Conservation (phyloP, 2,329 filamentous ascomycete genomes). For the Cordyceps farinosa region DNA sequence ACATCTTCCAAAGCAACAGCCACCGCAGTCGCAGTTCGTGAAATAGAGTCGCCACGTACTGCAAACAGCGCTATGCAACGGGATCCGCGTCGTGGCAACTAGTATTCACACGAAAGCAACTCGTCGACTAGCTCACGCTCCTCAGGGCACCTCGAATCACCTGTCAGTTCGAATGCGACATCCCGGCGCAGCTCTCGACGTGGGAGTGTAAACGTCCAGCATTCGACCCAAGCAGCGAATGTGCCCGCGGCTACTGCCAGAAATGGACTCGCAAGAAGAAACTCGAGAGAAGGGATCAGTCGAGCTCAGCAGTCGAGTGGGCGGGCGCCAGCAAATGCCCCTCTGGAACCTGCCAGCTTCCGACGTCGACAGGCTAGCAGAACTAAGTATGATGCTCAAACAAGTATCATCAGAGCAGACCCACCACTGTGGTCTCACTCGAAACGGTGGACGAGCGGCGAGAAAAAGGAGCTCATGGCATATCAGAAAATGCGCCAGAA, state of each 20-base stretch:
- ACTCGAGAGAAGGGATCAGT: not conserved
- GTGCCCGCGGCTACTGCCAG: not conserved
- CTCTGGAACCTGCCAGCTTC: slow-evolving; percentile 1
- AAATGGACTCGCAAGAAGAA: not conserved
- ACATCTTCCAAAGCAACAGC: not conserved
- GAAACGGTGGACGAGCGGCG: slow-evolving; percentile 20
- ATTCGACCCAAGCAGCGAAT: not conserved
- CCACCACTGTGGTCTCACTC: slow-evolving; percentile 17
- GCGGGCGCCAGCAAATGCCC: not conserved
- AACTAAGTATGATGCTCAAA: not conserved
- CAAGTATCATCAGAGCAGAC: not conserved
- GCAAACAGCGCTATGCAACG: slow-evolving; percentile 1
- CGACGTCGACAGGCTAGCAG: slow-evolving; percentile 2
- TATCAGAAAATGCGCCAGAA: slow-evolving; percentile 22
- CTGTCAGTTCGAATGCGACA: not conserved
- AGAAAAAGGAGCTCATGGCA: slow-evolving; percentile 17
- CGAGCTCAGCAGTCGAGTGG: not conserved
- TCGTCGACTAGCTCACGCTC: slow-evolving; percentile 15
- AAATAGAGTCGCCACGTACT: not conserved
- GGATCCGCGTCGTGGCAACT: slow-evolving; percentile 15
- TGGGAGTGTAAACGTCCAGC: not conserved
- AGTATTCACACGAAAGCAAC: slow-evolving; percentile 17
- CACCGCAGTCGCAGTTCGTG: not conserved
- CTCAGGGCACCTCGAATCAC: not conserved
- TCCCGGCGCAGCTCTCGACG: not conserved